phyloP scores from a whole-genome alignment of 768 basidiomycete species.

The Suillus decipiens region DNA sequence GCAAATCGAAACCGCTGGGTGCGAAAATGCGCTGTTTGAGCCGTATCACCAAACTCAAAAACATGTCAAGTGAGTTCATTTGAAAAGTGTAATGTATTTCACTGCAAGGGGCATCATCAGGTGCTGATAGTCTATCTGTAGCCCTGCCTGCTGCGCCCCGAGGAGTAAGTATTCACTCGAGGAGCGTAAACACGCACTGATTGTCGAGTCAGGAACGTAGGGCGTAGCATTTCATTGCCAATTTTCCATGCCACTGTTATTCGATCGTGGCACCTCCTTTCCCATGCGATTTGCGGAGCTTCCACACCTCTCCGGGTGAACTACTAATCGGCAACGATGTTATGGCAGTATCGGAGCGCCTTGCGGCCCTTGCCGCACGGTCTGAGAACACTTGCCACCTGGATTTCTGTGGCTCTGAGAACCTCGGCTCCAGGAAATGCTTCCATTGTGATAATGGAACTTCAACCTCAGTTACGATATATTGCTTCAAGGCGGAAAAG shows the following conservation, averaged over 20 bases:
- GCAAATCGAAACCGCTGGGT: background rate
- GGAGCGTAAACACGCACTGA: constrained; percentile 1
- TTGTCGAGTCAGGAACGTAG: background rate
- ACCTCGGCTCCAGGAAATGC: background rate
- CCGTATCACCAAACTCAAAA: background rate
- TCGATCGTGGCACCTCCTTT: background rate
- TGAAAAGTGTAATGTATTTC: background rate
- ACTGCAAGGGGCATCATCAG: background rate
- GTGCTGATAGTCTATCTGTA: background rate
- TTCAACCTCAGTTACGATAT: constrained; percentile 6
- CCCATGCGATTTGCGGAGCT: constrained; percentile 8
- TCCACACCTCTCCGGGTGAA: constrained; percentile 2
- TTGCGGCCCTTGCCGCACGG: constrained; percentile 1
- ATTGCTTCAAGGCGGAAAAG: background rate
- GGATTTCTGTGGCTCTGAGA: background rate
- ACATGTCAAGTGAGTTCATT: background rate
- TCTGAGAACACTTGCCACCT: constrained; percentile 4
- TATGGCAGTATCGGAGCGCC: constrained; percentile 2
- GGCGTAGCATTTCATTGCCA: constrained; percentile 1
- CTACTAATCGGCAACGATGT: constrained; percentile 2
- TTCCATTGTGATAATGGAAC: constrained; percentile 2
- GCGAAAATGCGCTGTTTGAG: background rate
- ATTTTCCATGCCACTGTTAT: background rate
- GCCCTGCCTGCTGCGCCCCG: background rate
- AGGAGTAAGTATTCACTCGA: background rate